Conservation (phyloP, 2,329 filamentous ascomycete species). For the Stagonosporopsis chrysanthemi region DNA sequence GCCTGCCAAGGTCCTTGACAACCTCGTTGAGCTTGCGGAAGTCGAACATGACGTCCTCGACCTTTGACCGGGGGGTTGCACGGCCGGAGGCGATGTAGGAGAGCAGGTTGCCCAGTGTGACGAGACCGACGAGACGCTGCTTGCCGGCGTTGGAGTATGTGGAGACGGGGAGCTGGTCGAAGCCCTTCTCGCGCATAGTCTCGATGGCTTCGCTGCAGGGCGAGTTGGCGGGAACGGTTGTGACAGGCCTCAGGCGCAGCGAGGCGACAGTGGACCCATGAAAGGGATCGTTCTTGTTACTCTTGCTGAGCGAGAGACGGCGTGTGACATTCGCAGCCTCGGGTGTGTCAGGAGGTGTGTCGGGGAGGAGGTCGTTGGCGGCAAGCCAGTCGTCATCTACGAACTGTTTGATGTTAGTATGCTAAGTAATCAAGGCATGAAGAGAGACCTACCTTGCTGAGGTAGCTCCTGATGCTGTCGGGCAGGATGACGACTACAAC, state of each 20-base stretch:
- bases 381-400: constrained; percentile 99
- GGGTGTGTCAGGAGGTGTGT: constrained; percentile 55
- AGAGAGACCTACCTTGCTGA: constrained; percentile 72
- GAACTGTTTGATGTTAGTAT: constrained; percentile 62
- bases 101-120: constrained; percentile 93
- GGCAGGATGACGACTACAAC: constrained; percentile 90
- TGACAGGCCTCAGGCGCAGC: constrained; percentile 91
- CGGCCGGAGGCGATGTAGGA: constrained; percentile 87
- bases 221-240: constrained; percentile 75
- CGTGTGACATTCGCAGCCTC: constrained; percentile 38
- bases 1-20: constrained; percentile 72
- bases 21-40: constrained; percentile 88
- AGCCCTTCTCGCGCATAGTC: constrained; percentile 97
- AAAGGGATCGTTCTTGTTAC: constrained; percentile 70
- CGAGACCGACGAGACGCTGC: constrained; percentile 82
- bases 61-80: constrained; percentile 74
- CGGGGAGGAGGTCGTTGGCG: constrained; percentile 87
- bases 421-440: background rate
- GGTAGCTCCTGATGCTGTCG: constrained; percentile 95
- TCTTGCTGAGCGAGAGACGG: constrained; percentile 51
- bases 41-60: constrained; percentile 95
- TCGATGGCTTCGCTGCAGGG: constrained; percentile 89
- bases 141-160: constrained; percentile 62
- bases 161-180: constrained; percentile 95
- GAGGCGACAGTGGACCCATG: constrained; percentile 78